Percentiles rank a stretch among this genome's conserved stretches.
Evolutionary conservation across 768 basidiomycete genomes (phyloP).

Genomic region (Agrocybe praecox): DNA sequence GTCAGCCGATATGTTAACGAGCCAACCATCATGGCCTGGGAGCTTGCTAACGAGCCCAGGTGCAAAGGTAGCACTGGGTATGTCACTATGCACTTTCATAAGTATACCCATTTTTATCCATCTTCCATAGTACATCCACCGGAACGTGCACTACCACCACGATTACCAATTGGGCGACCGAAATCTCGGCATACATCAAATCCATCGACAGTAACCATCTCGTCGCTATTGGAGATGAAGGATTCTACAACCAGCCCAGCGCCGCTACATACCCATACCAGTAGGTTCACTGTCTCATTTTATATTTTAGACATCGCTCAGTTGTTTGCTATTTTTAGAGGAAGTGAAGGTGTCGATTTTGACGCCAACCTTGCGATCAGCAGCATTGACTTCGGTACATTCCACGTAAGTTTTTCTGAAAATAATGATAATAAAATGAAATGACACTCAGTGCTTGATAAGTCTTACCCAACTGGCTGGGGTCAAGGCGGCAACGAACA

Average conservation of each 20-base stretch:
- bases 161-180: conserved; percentile 54
- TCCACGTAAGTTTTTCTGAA: conserved; percentile 47
- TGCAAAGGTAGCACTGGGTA: conserved; percentile 45
- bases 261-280: conserved; percentile 57
- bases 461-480: conserved; percentile 44
- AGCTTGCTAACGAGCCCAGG: conserved; percentile 47
- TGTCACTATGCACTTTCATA: neutral
- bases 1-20: conserved; percentile 56
- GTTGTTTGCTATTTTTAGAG: conserved; percentile 29
- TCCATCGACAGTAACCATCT: conserved; percentile 65
- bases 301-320: neutral
- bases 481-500: conserved; percentile 45
- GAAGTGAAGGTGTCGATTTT: conserved; percentile 63
- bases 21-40: conserved; percentile 54
- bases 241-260: conserved; percentile 58
- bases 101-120: neutral
- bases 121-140: conserved; percentile 27
- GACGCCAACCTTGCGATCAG: conserved; percentile 55
- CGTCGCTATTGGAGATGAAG: conserved; percentile 68
- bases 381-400: conserved; percentile 68
- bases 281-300: conserved; percentile 32
- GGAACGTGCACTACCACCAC: conserved; percentile 53
- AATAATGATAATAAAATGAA: neutral
- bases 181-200: conserved; percentile 64
- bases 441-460: conserved; percentile 3